Evolutionary conservation across 179 eudicot species (phyloP), one percentile per base, ranked within the genome.

Genomic region (Silene vulgaris): DNA sequence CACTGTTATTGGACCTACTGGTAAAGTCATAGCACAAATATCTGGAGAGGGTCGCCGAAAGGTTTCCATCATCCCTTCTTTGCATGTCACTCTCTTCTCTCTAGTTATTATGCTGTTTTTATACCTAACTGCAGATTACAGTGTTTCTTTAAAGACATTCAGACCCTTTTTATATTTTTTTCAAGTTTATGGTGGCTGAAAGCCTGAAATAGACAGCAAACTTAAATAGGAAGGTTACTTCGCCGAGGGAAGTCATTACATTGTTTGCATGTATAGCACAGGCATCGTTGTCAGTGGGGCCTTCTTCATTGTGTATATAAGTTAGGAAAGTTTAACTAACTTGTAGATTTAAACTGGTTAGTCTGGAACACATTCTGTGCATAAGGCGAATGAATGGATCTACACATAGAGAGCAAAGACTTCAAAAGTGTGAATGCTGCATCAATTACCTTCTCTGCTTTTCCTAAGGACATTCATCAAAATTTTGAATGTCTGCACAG

Each of bases 21-120:
- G 99, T 50, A 89, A 82, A 82, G 84, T 95, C 82, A 65, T 95
- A 71, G 97, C 92, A 37, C 99, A 92, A 77, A 62, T 95, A 77
- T 74, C 99, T 3, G 99, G 99, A 78, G 99, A 95, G 85, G 99
- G 99, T 76, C 97, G 82, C 63, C 85, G 93, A 65, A 90, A 95
- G 99, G 97, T 95, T 12, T 84, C 67, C 59, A 29, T 13, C 17
- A 60, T 14, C 29, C 21, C 62, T n/a, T 40, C 21, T 69, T 21
- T 28, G 61, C 57, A 50, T 17, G 3, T 28, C 23, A 21, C 45
- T 29, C 35, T 19, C 23, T 64, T 1, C 8, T 57, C 48, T 61
- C 9, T 65, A 11, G 35, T 65, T 8, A n/a, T 65, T 65, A 17
- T 32, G 70, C 23, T 65, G 40, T 21, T 64, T 64, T 65, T 29